A percentile compares a stretch with the other conserved stretches of the same genome.
Conservation (phyloP, 768 basidiomycete genomes). For the Serendipita sp. region DNA sequence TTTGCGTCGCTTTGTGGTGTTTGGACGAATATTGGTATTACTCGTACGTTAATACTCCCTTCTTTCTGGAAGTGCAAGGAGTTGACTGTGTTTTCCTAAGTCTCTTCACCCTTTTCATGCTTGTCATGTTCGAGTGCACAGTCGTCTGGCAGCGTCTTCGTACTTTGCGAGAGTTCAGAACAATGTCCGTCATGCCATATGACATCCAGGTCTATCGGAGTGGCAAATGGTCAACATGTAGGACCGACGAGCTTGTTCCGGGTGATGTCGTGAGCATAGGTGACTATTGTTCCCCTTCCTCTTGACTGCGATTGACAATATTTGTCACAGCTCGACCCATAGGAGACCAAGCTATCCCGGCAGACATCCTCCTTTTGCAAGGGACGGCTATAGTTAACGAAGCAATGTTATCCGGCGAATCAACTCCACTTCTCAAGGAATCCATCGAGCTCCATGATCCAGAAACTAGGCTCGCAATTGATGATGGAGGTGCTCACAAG, state of each 20-base stretch:
- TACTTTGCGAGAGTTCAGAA: slow-evolving; percentile 88
- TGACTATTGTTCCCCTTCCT: slow-evolving; percentile 26
- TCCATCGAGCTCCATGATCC: slow-evolving; percentile 73
- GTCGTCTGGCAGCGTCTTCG: slow-evolving; percentile 97
- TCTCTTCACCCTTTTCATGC: slow-evolving; percentile 95
- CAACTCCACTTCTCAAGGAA: slow-evolving; percentile 91
- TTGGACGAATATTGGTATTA: slow-evolving; percentile 99
- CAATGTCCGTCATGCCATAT: slow-evolving; percentile 90
- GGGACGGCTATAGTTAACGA: slow-evolving; percentile 97
- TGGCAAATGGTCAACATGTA: slow-evolving; percentile 60
- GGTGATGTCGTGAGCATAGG: slow-evolving; percentile 77
- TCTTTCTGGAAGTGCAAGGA: background rate
- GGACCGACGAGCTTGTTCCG: slow-evolving; percentile 77
- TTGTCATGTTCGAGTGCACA: slow-evolving; percentile 95
- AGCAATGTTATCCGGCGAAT: slow-evolving; percentile 97
- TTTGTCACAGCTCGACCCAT: slow-evolving; percentile 35
- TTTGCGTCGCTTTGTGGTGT: slow-evolving; percentile 95
- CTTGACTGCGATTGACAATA: background rate
- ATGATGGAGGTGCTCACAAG: slow-evolving; percentile 55
- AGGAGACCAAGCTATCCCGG: slow-evolving; percentile 79
- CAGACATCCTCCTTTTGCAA: slow-evolving; percentile 80
- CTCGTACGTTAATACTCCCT: slow-evolving; percentile 18
- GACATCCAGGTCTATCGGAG: slow-evolving; percentile 70
- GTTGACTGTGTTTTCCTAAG: slow-evolving; percentile 17
- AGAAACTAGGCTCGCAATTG: slow-evolving; percentile 64